Conservation (phyloP, 1,284 basidiomycete species). For the Malassezia yamatoensis region DNA sequence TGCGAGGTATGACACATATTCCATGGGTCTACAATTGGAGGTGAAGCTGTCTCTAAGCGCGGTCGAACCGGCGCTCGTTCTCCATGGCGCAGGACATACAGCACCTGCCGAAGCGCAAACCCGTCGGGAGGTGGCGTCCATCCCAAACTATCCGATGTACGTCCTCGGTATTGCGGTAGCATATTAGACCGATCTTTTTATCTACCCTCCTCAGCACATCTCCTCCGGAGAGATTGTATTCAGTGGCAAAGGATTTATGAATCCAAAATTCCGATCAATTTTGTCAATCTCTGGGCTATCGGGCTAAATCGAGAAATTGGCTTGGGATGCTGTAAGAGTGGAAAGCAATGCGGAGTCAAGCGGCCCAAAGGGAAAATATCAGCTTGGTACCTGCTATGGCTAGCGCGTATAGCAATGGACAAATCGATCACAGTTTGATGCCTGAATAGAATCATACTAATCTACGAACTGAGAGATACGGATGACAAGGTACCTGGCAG, state of each 20-base stretch:
- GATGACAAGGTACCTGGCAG: conserved; percentile 37
- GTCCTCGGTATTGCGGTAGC: conserved; percentile 22
- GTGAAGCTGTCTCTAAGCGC: conserved; percentile 27
- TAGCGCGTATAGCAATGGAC: no score
- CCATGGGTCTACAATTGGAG: conserved; percentile 36
- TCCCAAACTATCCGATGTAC: conserved; percentile 21
- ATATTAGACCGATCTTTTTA: neutral
- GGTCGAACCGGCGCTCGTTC: conserved; percentile 42
- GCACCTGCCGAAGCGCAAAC: conserved; percentile 34
- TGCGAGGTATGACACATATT: conserved; percentile 39
- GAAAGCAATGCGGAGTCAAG: no score
- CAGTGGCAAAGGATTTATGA: no score
- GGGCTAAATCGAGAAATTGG: no score
- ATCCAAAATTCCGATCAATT: no score
- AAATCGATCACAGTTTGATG: no score
- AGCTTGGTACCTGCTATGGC: neutral
- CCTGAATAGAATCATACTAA: no score
- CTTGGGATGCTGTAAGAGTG: no score
- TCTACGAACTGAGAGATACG: conserved; percentile 17
- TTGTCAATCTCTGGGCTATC: no score
- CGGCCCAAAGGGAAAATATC: no score
- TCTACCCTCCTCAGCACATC: no score
- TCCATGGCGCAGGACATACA: conserved; percentile 42
- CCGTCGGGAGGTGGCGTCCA: conserved; percentile 30
- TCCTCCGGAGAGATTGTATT: no score